Percentiles rank a stretch among this genome's conserved stretches.
phyloP scores from a whole-genome alignment of 345 rosid species.

The sweet orange (Citrus sinensis) region DNA sequence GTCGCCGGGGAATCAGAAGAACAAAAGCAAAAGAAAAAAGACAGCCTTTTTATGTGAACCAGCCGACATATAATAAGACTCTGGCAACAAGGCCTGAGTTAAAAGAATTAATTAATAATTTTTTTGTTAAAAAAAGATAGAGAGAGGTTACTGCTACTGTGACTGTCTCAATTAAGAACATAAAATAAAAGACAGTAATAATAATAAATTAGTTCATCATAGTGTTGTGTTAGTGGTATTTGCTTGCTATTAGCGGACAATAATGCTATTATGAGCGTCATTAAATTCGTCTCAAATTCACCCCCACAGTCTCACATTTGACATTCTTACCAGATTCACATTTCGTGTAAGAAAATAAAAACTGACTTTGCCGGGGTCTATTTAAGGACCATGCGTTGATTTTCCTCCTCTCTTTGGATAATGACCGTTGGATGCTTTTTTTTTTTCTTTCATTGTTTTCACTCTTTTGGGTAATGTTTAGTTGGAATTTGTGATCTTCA shows the following conservation, averaged over 20 bases:
- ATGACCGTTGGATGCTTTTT: not conserved
- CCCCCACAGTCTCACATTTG: no score
- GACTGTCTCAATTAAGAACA: not conserved
- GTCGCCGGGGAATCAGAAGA: conserved; percentile 76
- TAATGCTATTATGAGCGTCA: not conserved
- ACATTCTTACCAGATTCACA: not conserved
- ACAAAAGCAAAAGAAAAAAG: conserved; percentile 44
- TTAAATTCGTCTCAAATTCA: conserved; percentile 17
- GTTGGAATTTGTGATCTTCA: not conserved
- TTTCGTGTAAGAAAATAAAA: not conserved
- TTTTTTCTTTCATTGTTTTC: not conserved
- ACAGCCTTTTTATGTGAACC: conserved; percentile 43
- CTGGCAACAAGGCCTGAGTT: conserved; percentile 23
- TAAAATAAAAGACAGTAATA: not conserved
- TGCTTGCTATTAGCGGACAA: conserved; percentile 6
- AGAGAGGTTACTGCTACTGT: no score
- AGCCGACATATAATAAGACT: conserved; percentile 73
- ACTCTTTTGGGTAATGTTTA: not conserved
- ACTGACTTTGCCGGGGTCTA: no score
- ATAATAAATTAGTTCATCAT: not conserved
- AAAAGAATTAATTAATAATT: not conserved
- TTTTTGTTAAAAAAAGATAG: no score
- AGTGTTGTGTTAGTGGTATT: not conserved
- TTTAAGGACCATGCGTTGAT: no score
- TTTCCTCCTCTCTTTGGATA: not conserved